Percentiles rank a stretch among this genome's conserved stretches.
phyloP scores from a whole-genome alignment of 2,329 filamentous ascomycete genomes.

The Nemania sp. region DNA sequence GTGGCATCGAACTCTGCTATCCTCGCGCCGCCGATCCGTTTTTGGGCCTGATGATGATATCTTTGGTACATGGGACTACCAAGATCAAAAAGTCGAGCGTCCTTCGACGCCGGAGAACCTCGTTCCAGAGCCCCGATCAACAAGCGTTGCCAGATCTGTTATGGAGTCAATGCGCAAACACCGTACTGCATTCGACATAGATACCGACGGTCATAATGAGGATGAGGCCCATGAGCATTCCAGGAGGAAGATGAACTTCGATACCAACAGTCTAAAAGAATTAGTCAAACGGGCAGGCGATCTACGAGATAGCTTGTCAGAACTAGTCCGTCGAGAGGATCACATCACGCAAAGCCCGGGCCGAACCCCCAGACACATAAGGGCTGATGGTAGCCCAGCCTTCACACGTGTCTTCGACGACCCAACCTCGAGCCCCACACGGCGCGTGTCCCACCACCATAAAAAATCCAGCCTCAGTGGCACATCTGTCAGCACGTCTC shows the following conservation, averaged over 20 bases:
- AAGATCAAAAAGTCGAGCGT: conserved; percentile 45
- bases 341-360: conserved; percentile 60
- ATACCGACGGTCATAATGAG: conserved; percentile 39
- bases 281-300: conserved; percentile 65
- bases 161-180: conserved; percentile 66
- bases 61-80: conserved; percentile 57
- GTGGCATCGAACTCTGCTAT: conserved; percentile 52
- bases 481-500: conserved; percentile 56
- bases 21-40: conserved; percentile 60
- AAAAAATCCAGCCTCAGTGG: conserved; percentile 55
- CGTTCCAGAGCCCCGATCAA: conserved; percentile 43
- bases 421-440: conserved; percentile 58
- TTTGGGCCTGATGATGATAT: conserved; percentile 69
- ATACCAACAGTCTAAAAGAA: conserved; percentile 69
- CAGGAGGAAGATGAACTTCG: conserved; percentile 64
- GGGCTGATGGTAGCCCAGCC: conserved; percentile 64
- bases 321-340: conserved; percentile 62
- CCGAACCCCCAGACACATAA: conserved; percentile 52
- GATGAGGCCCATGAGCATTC: conserved; percentile 42
- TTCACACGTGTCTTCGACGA: conserved; percentile 70
- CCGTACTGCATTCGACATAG: conserved; percentile 43
- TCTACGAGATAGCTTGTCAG: conserved; percentile 61
- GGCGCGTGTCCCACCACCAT: conserved; percentile 54
- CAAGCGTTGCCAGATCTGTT: conserved; percentile 61
- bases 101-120: conserved; percentile 48